phyloP scores from a whole-genome alignment of 1,284 basidiomycete species.

The Vanrija sp. region DNA sequence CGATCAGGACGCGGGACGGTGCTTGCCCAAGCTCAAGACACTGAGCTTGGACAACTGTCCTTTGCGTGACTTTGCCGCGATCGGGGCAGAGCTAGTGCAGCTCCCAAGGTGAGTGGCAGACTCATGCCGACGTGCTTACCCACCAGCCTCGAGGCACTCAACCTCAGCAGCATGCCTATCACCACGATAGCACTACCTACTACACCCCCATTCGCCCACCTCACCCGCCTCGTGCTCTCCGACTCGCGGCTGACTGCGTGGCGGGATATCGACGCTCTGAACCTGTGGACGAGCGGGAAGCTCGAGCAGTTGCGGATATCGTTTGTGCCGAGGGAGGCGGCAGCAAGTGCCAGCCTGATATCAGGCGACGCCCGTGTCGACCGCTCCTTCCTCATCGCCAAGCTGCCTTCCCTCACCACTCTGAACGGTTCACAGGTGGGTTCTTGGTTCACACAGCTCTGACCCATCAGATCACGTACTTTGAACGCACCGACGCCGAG shows the following conservation, averaged over 20 bases:
- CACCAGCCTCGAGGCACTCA: constrained; percentile 56
- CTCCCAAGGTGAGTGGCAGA: constrained; percentile 55
- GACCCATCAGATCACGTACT: constrained; percentile 59
- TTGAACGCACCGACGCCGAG: constrained; percentile 81
- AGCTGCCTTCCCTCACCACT: constrained; percentile 59
- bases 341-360: constrained; percentile 39
- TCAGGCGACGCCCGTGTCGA: constrained; percentile 50
- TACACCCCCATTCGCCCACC: constrained; percentile 42
- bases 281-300: constrained; percentile 27
- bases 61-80: constrained; percentile 60
- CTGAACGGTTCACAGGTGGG: constrained; percentile 55
- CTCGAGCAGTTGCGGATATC: constrained; percentile 15
- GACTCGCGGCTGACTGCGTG: constrained; percentile 62
- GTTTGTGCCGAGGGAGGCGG: constrained; percentile 38
- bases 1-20: neutral
- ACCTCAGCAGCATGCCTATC: constrained; percentile 66
- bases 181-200: constrained; percentile 52
- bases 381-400: constrained; percentile 64
- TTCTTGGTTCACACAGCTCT: constrained; percentile 48
- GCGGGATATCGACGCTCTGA: constrained; percentile 66
- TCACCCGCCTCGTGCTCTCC: constrained; percentile 51
- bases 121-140: neutral
- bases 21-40: constrained; percentile 50
- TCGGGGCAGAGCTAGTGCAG: constrained; percentile 53
- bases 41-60: constrained; percentile 75